Conservation (phyloP, 441 rosid genomes). For the Erodium texanum region DNA sequence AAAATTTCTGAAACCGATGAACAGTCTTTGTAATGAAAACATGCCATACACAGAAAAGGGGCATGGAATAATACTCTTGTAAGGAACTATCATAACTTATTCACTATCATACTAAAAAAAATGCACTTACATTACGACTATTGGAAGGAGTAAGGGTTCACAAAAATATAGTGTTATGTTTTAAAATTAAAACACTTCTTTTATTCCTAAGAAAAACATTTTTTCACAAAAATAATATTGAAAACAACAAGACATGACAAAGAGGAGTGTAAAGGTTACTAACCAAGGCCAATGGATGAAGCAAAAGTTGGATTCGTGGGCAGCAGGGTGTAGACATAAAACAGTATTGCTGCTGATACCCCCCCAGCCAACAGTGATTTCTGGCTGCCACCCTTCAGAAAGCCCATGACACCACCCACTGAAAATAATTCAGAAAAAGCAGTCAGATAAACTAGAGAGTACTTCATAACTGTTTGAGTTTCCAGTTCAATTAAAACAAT, state of each 20-base stretch:
- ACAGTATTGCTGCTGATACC: constrained; percentile 51
- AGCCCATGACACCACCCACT: constrained; percentile 89
- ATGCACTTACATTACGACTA: too few relatives aligned
- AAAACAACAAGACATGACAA: background rate
- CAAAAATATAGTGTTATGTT: background rate
- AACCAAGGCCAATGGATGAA: constrained; percentile 73
- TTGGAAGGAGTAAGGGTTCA: too few relatives aligned
- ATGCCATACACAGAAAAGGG: background rate
- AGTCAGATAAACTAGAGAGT: constrained; percentile 7
- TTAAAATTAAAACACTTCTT: background rate
- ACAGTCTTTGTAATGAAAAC: background rate
- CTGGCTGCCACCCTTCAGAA: constrained; percentile 77
- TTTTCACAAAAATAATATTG: background rate
- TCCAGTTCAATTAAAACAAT: background rate
- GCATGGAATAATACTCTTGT: background rate
- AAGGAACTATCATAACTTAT: background rate
- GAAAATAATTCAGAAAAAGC: constrained; percentile 15
- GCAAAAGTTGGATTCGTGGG: constrained; percentile 62
- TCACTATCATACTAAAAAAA: background rate
- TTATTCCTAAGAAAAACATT: too few relatives aligned
- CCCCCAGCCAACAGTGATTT: constrained; percentile 79
- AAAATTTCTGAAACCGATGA: background rate
- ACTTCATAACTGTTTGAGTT: background rate
- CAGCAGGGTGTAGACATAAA: constrained; percentile 59
- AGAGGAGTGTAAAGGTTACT: constrained; percentile 12